Evolutionary conservation across 352 stramenopile species (phyloP).

Genomic region (Phytopythium boreale): DNA sequence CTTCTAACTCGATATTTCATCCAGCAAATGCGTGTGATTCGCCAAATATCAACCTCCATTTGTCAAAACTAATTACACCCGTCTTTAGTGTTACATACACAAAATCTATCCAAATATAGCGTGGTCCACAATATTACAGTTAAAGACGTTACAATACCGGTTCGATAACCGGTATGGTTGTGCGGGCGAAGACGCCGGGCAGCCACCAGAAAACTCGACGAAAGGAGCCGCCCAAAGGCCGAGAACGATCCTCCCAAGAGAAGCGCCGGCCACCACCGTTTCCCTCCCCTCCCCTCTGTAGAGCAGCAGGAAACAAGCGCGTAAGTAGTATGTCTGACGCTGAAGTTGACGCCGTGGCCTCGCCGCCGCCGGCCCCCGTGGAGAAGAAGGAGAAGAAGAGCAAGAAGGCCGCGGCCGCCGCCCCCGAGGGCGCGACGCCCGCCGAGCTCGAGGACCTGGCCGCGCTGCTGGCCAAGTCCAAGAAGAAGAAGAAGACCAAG

Average conservation of each 20-base stretch:
- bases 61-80: background rate
- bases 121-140: background rate
- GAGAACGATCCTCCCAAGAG: background rate
- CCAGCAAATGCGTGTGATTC: background rate
- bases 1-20: background rate
- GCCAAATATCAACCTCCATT: background rate
- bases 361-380: slow-evolving; percentile 7
- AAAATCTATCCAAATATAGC: background rate
- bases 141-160: too few relatives aligned
- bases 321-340: slow-evolving; percentile 51
- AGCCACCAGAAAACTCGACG: slow-evolving; percentile 45
- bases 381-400: slow-evolving; percentile 30
- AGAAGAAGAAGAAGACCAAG: slow-evolving; percentile 93
- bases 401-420: slow-evolving; percentile 29
- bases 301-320: slow-evolving; percentile 10
- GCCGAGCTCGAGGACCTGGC: slow-evolving; percentile 83
- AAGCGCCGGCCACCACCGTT: background rate
- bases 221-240: slow-evolving; percentile 12
- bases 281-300: background rate
- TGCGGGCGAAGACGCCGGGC: background rate
- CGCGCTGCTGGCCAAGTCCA: slow-evolving; percentile 88
- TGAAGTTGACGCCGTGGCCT: slow-evolving; percentile 18
- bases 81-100: background rate
- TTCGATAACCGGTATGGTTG: too few relatives aligned
- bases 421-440: slow-evolving; percentile 39